These are phyloP conservation scores for Casaregolazyma suthepensis DNA, from an alignment of 1,139 yeast species.

Conservation along the genomic window DNA sequence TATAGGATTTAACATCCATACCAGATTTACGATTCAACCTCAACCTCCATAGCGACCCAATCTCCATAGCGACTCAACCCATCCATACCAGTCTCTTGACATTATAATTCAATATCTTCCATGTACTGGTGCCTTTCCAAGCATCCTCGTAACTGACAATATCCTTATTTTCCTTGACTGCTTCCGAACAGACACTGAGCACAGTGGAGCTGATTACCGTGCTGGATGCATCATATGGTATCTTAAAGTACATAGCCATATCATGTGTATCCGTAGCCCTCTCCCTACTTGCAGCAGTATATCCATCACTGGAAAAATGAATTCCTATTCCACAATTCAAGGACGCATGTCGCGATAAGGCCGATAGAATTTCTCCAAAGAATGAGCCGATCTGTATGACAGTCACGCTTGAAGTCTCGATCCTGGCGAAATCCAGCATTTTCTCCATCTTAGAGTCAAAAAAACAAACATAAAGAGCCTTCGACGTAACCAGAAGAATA, in stretches of 20 bases:
- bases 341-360: conserved; percentile 22
- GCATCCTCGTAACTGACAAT: conserved; percentile 34
- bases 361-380: conserved; percentile 24
- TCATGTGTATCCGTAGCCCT: neutral
- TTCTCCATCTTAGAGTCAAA: conserved; percentile 22
- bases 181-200: conserved; percentile 27
- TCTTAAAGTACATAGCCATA: conserved; percentile 27
- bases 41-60: neutral
- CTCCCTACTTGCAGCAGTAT: neutral
- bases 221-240: conserved; percentile 20
- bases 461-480: conserved; percentile 21
- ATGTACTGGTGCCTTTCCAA: conserved; percentile 29
- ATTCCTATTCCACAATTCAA: conserved; percentile 21
- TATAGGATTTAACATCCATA: too few species aligned
- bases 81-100: conserved; percentile 37
- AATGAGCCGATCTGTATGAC: conserved; percentile 20
- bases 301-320: conserved; percentile 15
- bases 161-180: conserved; percentile 26
- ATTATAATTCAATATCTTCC: conserved; percentile 32
- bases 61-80: neutral
- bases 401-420: conserved; percentile 11
- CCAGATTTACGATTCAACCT: neutral
- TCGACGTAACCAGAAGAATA: conserved; percentile 20
- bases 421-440: conserved; percentile 20
- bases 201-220: conserved; percentile 28